Evolutionary conservation across 2,329 filamentous ascomycete species (phyloP), one percentile per base, ranked within the genome.

Genomic region (Aspergillus amoenus): DNA sequence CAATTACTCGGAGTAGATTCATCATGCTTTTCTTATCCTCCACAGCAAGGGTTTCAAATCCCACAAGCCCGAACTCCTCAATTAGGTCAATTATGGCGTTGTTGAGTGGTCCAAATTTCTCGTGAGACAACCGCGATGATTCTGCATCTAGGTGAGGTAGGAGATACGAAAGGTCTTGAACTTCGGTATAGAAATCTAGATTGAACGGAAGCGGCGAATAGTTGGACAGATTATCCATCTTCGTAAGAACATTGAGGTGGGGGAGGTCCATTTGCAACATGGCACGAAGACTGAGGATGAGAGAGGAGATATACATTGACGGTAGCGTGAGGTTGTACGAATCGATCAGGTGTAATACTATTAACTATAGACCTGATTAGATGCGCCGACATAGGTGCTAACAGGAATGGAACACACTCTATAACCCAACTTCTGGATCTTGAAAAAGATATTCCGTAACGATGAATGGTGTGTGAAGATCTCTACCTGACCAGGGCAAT

Each of bases 241-340:
- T 99, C 57, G 93, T 97, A 24, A 99, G 84, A 61, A 99, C 90
- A 70, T 99, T 99, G 64, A 99, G 82, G 70, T 97, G 91, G 1
- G 94, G 92, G 60, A 97, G 89, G 70, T 97, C 94, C 84, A 99
- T 93, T 77, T 97, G 94, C 52, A 99, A 86, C 93, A 99, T 99
- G 66, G 91, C 93, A 64, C 94, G 89, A 62, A 99, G 85, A 55
- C 92, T 93, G 22, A 99, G 87, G 56, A 99, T 87, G 56, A 99
- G 83, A 66, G 95, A 94, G 64, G 93, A 96, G 58, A 99, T 89
- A 76, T 97, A 99, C 59, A 97, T 84, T 3, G 93, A 97, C 0
- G 94, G 94, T 59, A 95, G 87, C 0, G 93, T 96, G 27, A 97
- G 83, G 72, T 91, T 93, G 72, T 96, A 94, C 5, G 91, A 96